Percentiles rank a stretch among this genome's conserved stretches.
Evolutionary conservation across 2,329 filamentous ascomycete genomes (phyloP).

Genomic region (Immersiporthe knoxdaviesiana): DNA sequence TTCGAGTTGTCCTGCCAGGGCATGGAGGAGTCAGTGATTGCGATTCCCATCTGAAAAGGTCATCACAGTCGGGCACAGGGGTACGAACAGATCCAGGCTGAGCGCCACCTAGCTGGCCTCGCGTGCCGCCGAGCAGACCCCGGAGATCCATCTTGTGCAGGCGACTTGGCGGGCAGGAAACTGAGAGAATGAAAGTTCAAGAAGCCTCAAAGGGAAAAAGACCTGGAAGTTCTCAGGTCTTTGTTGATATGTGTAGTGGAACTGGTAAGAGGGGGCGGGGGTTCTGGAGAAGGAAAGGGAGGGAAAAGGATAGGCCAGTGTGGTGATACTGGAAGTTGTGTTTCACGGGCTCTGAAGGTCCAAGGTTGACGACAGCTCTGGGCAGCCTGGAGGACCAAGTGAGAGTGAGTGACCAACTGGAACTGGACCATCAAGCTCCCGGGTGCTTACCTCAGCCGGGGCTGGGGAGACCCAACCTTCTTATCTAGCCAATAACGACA

Average conservation of each 20-base stretch:
- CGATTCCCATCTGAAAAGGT: neutral
- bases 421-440: neutral
- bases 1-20: slow-evolving; percentile 75
- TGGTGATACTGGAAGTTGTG: slow-evolving; percentile 8
- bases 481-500: neutral
- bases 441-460: neutral
- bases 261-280: too few relatives aligned
- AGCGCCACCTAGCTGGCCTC: slow-evolving; percentile 67
- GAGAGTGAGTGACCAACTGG: neutral
- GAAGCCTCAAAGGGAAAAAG: neutral
- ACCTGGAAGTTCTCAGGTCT: neutral
- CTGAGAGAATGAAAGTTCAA: slow-evolving; percentile 28
- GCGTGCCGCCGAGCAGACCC: slow-evolving; percentile 76
- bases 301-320: neutral
- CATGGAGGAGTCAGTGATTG: slow-evolving; percentile 28
- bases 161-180: slow-evolving; percentile 27
- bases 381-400: slow-evolving; percentile 36
- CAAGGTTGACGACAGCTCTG: slow-evolving; percentile 39
- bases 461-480: neutral
- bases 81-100: slow-evolving; percentile 63
- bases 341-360: neutral
- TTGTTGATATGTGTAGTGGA: too few relatives aligned
- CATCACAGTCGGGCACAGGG: slow-evolving; percentile 12
- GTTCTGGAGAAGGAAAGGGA: neutral
- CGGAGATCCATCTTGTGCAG: slow-evolving; percentile 78